Conservation (phyloP, 345 rosid genomes). For the Diplotaxis tenuifolia region DNA sequence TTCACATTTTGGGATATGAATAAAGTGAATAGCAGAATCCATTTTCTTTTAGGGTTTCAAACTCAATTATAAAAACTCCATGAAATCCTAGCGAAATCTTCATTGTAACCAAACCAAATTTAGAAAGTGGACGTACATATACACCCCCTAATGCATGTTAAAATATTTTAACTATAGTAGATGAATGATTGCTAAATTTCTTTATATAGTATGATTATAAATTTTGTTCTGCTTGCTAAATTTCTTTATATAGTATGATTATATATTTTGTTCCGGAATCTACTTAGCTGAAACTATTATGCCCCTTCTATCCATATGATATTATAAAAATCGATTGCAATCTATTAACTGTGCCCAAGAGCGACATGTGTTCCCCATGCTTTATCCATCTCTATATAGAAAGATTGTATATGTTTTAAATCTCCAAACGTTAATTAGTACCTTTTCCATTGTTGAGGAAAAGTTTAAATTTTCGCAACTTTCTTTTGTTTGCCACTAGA, state of each 20-base stretch:
- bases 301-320: slow-evolving; percentile 5
- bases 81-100: not conserved
- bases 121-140: not conserved
- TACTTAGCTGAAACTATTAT: not conserved
- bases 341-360: not conserved
- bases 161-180: not conserved
- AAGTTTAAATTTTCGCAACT: slow-evolving; percentile 2
- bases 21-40: slow-evolving; percentile 2
- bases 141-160: not conserved
- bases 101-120: not conserved
- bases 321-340: not conserved
- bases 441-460: slow-evolving; percentile 5
- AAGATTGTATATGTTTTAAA: not conserved
- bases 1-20: not conserved
- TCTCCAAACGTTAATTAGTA: not conserved
- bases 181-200: not conserved
- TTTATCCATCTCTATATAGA: not conserved
- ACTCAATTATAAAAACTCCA: not conserved
- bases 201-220: not conserved
- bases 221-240: not conserved
- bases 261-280: not conserved
- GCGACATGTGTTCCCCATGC: slow-evolving; percentile 11
- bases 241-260: not conserved
- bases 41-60: not conserved
- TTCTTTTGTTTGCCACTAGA: slow-evolving; percentile 33